Evolutionary conservation across 441 rosid species (phyloP).

Genomic region (Omphalea diandra): DNA sequence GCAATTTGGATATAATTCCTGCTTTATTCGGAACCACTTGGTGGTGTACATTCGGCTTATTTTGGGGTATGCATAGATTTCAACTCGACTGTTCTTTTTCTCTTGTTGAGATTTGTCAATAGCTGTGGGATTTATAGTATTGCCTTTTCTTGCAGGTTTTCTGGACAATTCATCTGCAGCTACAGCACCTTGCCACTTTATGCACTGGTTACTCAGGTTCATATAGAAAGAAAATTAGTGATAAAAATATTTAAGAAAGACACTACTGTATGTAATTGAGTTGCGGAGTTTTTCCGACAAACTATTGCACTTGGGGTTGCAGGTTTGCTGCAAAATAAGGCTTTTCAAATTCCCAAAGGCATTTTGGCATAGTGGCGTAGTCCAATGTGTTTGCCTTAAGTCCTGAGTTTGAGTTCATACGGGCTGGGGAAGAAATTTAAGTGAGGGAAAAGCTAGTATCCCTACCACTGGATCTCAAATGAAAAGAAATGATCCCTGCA

Average conservation of each 20-base stretch:
- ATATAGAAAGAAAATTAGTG: neutral
- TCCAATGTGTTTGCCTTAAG: neutral
- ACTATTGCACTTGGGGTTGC: neutral
- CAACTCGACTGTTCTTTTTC: conserved; percentile 31
- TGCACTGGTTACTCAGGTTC: conserved; percentile 83
- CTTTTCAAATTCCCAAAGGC: neutral
- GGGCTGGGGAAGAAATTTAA: conserved; percentile 5
- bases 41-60: conserved; percentile 70
- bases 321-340: neutral
- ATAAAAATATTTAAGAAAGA: neutral
- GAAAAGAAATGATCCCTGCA: too few species aligned
- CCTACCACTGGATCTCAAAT: neutral
- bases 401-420: neutral
- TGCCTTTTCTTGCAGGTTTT: conserved; percentile 50
- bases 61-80: conserved; percentile 55
- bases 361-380: neutral
- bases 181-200: conserved; percentile 94
- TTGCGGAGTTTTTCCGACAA: neutral
- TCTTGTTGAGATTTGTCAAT: conserved; percentile 44
- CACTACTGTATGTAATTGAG: neutral
- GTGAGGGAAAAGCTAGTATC: neutral
- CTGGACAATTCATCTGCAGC: conserved; percentile 92
- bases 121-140: conserved; percentile 32
- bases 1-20: conserved; percentile 72
- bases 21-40: conserved; percentile 73